Percentiles rank a stretch among this genome's conserved stretches.
Evolutionary conservation across 2,329 filamentous ascomycete genomes (phyloP).

Genomic region (Endoconidiophora laricicola): DNA sequence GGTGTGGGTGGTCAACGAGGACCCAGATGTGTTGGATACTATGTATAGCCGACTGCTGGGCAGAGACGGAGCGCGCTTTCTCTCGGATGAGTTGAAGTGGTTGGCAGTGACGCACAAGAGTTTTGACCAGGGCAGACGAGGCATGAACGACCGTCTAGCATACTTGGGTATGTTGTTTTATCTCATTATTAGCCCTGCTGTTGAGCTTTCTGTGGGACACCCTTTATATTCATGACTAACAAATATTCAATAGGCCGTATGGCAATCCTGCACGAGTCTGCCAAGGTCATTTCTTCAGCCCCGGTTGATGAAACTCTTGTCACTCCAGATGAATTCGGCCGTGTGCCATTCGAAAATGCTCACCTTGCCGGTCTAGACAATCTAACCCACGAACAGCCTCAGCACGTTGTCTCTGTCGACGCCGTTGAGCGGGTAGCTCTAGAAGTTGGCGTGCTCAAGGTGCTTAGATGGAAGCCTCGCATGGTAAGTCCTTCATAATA

Average conservation of each 20-base stretch:
- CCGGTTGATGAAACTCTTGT: constrained; percentile 17
- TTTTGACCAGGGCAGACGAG: constrained; percentile 85
- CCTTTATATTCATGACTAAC: background rate
- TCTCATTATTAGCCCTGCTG: background rate
- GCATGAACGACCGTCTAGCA: constrained; percentile 87
- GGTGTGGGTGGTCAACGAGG: constrained; percentile 54
- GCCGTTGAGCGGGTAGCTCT: constrained; percentile 52
- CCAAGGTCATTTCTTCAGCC: constrained; percentile 41
- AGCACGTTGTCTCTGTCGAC: constrained; percentile 43
- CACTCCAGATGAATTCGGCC: constrained; percentile 32
- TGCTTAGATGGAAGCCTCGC: constrained; percentile 78
- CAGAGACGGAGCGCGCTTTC: constrained; percentile 48
- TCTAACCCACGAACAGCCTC: constrained; percentile 44
- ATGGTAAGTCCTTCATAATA: constrained; percentile 37
- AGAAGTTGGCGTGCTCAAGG: constrained; percentile 52
- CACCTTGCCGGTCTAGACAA: constrained; percentile 59
- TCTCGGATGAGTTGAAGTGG: constrained; percentile 92
- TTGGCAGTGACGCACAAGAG: constrained; percentile 94
- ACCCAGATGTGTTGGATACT: constrained; percentile 55
- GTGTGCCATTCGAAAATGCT: constrained; percentile 52
- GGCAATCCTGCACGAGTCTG: constrained; percentile 17
- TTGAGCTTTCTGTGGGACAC: background rate
- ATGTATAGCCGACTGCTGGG: constrained; percentile 68
- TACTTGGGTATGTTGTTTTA: constrained; percentile 12
- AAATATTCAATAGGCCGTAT: constrained; percentile 16